Percentiles rank a stretch among this genome's conserved stretches.
Evolutionary conservation across 2,329 filamentous ascomycete genomes (phyloP).

Genomic region (Dactylella cylindrospora): DNA sequence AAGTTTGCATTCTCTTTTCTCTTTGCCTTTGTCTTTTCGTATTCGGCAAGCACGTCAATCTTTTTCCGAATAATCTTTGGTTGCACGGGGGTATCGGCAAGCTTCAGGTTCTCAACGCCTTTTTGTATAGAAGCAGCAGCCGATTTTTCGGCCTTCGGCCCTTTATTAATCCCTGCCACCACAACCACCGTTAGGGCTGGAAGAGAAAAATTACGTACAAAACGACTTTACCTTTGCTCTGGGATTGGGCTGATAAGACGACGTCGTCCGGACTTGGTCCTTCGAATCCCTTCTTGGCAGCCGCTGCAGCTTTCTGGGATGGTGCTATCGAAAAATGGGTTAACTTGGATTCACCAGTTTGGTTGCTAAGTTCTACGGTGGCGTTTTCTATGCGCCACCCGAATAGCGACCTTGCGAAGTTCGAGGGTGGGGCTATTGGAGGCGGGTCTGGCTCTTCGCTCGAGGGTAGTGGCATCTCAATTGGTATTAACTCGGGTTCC

Average conservation of each 20-base stretch:
- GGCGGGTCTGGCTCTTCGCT: constrained; percentile 4
- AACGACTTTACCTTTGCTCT: constrained; percentile 51
- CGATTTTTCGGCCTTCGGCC: constrained; percentile 56
- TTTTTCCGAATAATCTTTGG: constrained; percentile 61
- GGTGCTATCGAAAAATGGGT: constrained; percentile 52
- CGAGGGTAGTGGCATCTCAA: not conserved
- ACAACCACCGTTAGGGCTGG: constrained; percentile 1
- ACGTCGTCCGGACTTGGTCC: constrained; percentile 89
- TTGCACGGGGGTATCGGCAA: constrained; percentile 16
- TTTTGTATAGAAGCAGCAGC: constrained; percentile 55
- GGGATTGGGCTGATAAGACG: constrained; percentile 75
- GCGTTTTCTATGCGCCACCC: constrained; percentile 49
- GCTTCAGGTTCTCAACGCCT: constrained; percentile 60
- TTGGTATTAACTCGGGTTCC: not conserved
- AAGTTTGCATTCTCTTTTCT: constrained; percentile 81
- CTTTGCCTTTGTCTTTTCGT: constrained; percentile 65
- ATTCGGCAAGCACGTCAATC: constrained; percentile 79
- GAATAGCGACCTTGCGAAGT: constrained; percentile 55
- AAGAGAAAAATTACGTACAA: not conserved
- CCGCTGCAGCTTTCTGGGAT: constrained; percentile 52
- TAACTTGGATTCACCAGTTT: constrained; percentile 20
- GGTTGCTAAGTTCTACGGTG: constrained; percentile 1
- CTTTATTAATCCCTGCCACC: constrained; percentile 34
- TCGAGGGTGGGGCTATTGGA: constrained; percentile 50
- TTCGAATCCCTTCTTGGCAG: constrained; percentile 67